Base-by-base conservation (phyloP, 371 early-diverging fungal genomes). In the Mucor circinelloides region DNA sequence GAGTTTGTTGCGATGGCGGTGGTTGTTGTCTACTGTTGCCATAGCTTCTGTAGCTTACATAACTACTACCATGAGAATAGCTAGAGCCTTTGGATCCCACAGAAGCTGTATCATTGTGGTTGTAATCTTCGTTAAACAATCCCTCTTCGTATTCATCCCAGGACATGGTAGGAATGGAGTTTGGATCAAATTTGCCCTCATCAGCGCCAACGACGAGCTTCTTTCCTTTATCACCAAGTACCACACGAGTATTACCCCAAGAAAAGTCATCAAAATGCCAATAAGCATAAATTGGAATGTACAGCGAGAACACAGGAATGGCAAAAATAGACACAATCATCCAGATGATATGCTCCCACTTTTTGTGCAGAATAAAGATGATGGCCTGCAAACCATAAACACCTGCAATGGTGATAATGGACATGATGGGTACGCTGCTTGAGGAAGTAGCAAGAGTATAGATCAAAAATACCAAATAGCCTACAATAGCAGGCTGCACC, bases 181-280 rank as follows among this genome's bases (percentile, higher is more conserved):
- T 80, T 28, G 90, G 89, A 71, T 94, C 92, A 75, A 92, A 94
- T 60, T 84, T 80, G 28, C 84, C 85, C 46, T 87, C 86, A 71
- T 87, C 85, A 0, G 84, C 80, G 3, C 62, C 74, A 48, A 86
- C 63, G 0, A 80, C 74, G 25, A 78, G 75, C 83, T 92, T 91
- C 67, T 89, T 87, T 17, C 90, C 90, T 25, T 88, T 90, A 6
- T 90, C 91, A 38, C 90, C 94, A n/a, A 89, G 75, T 1, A 93
- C 93, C 12, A 90, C 76, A 71, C 98, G 91, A 28, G 98, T 97
- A 73, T 95, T 95, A 71, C 98, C 98, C 97, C 98, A 97, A 0
- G 94, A 94, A 76, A 97, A 95, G 76, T 96, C 97, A 74, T 97
- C 96, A 82, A 97, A 94, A 82, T 95, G 94, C 95, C 95, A 95